phyloP scores from a whole-genome alignment of 2,329 filamentous ascomycete genomes.

The Dactylellina leptospora region DNA sequence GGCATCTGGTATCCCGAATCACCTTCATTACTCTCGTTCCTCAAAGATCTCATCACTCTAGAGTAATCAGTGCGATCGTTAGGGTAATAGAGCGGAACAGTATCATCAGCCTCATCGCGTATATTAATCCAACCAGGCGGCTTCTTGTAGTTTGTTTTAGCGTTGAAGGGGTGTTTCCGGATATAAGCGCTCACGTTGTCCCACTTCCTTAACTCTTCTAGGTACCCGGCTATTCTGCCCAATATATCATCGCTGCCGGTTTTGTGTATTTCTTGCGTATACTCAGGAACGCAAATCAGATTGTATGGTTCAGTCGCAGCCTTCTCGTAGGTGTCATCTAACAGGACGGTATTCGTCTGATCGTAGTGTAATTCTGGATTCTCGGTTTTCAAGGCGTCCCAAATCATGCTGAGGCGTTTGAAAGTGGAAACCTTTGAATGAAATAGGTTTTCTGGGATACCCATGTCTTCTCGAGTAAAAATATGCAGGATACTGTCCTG shows the following conservation, averaged over 20 bases:
- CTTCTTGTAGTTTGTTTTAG: too few species aligned
- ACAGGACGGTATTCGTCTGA: constrained; percentile 84
- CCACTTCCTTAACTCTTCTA: constrained; percentile 65
- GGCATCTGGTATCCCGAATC: too few species aligned
- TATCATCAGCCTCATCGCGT: too few species aligned
- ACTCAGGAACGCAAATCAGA: constrained; percentile 81
- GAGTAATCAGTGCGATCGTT: too few species aligned
- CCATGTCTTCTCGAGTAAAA: constrained; percentile 82
- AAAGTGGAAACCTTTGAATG: constrained; percentile 80
- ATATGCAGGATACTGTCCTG: constrained; percentile 70
- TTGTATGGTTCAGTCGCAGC: constrained; percentile 84
- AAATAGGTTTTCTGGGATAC: constrained; percentile 73
- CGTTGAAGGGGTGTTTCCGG: constrained; percentile 17
- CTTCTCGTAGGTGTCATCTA: constrained; percentile 86
- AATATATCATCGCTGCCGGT: constrained; percentile 62
- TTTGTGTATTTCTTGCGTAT: constrained; percentile 65
- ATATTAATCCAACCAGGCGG: too few species aligned
- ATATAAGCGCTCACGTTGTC: constrained; percentile 62
- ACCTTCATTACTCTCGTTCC: too few species aligned
- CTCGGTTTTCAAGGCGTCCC: constrained; percentile 64
- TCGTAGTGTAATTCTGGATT: constrained; percentile 62
- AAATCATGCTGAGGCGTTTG: constrained; percentile 80
- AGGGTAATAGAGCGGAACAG: too few species aligned
- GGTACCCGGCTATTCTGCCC: constrained; percentile 64
- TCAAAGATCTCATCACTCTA: too few species aligned